Evolutionary conservation across 306 rosid genomes (phyloP), one percentile per base, ranked within the genome.

Genomic region (Trifolium fragiferum): DNA sequence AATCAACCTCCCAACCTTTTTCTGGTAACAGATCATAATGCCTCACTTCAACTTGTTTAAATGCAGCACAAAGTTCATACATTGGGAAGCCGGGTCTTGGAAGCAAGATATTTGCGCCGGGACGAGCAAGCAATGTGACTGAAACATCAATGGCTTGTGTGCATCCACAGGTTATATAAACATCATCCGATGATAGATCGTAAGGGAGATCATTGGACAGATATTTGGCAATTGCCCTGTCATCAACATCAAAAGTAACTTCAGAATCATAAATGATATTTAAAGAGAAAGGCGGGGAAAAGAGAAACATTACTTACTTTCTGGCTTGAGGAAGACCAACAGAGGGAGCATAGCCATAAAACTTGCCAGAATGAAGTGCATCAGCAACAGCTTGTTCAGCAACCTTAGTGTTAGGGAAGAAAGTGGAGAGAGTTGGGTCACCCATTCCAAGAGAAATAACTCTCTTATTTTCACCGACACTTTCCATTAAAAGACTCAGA

Each of bases 91-190:
- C 93, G 15, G 98, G 98, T 69, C 91, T 90, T 50, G 98, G 98
- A 82, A 94, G 88, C 88, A 94, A 78, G 68, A 94, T 87, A 75
- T 91, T 94, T 72, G 96, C 98, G 18, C 87, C 87, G 0, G 98
- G 93, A 20, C 79, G 96, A 55, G 96, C 89, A 37, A 94, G 92
- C 97, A 91, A 83, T 2, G 90, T 80, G 71, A 94, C 80, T 3
- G 98, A 84, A 13, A 91, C 93, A 64, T 94, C 98, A 81, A 94
- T 94, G 27, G 98, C 98, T 84, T 94, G 98, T 53, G 98, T 93
- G 86, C 98, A 91, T 72, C 98, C 98, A 69, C 86, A 88, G 11
- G 98, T 93, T 81, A 93, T 58, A 8, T 88, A 93, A 77, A 93
- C 94, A 79, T 93, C 98, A 38, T 93, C 98, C 0, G 87, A 78